Evolutionary conservation across 108 stramenopile species (phyloP).

Genomic region (Bacterosira constricta): DNA sequence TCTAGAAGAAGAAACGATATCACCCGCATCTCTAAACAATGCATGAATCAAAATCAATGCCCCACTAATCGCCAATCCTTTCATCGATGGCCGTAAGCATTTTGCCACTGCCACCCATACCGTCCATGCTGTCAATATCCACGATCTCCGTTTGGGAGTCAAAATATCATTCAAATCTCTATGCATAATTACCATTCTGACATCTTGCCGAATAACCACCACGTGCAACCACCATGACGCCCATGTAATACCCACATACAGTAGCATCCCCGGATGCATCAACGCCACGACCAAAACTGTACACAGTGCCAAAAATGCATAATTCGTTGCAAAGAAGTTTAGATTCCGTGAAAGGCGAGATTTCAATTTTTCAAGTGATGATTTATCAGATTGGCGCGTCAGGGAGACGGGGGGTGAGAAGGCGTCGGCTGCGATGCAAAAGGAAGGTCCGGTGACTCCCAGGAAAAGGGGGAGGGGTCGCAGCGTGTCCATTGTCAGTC

Average conservation of each 20-base stretch:
- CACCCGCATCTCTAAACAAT: slow-evolving; percentile 71
- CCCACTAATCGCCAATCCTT: slow-evolving; percentile 64
- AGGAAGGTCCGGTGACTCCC: slow-evolving; percentile 65
- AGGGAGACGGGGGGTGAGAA: slow-evolving; percentile 68
- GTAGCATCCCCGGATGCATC: slow-evolving; percentile 83
- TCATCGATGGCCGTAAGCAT: slow-evolving; percentile 69
- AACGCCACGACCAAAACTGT: slow-evolving; percentile 78
- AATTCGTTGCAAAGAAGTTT: slow-evolving; percentile 85
- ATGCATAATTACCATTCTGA: slow-evolving; percentile 61
- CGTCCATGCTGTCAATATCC: slow-evolving; percentile 58
- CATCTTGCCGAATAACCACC: slow-evolving; percentile 65
- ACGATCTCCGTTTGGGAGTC: slow-evolving; percentile 66
- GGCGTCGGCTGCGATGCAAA: slow-evolving; percentile 78
- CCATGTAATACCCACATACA: slow-evolving; percentile 64
- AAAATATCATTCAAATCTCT: slow-evolving; percentile 69
- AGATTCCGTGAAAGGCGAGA: slow-evolving; percentile 75
- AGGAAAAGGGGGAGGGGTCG: slow-evolving; percentile 76
- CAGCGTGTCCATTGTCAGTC: slow-evolving; percentile 73
- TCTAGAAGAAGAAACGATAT: too few relatives aligned
- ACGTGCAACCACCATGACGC: slow-evolving; percentile 70
- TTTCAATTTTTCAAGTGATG: slow-evolving; percentile 61
- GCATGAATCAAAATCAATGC: slow-evolving; percentile 72
- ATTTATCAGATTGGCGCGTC: slow-evolving; percentile 58
- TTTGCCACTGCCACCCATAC: slow-evolving; percentile 71
- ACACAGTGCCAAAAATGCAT: slow-evolving; percentile 65